Evolutionary conservation across 345 rosid species (phyloP).

Genomic region (Erysimum cheiranthoides): DNA sequence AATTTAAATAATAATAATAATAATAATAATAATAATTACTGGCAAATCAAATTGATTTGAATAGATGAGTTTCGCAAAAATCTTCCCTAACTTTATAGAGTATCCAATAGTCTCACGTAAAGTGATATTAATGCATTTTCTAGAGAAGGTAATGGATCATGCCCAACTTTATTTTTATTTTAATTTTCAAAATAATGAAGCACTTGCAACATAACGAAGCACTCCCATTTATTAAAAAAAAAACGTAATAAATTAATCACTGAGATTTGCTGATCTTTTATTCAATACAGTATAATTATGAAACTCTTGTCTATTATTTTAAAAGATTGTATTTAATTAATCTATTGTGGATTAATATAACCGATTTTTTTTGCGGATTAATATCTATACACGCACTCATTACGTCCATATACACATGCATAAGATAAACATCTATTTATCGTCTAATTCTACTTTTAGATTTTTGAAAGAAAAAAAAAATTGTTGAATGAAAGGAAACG

Average conservation of each 20-base stretch:
- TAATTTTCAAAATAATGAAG: not conserved
- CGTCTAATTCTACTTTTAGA: not conserved
- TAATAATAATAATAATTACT: not conserved
- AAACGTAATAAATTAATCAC: slow-evolving; percentile 13
- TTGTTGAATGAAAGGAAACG: not conserved
- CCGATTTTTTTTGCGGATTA: not conserved
- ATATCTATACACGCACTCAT: not conserved
- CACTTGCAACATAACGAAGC: slow-evolving; percentile 27
- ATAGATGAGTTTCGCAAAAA: slow-evolving; percentile 31
- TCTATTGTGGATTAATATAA: not conserved
- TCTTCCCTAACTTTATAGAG: slow-evolving; percentile 42
- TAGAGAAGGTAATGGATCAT: slow-evolving; percentile 36
- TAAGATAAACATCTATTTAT: not conserved
- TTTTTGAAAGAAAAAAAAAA: not conserved
- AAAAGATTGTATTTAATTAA: not conserved
- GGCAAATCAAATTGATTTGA: not conserved
- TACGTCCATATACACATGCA: not conserved
- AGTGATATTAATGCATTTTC: slow-evolving; percentile 31
- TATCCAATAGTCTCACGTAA: slow-evolving; percentile 18
- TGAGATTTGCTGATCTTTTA: not conserved
- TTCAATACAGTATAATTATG: not conserved
- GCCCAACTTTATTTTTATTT: slow-evolving; percentile 37
- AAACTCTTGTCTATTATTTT: not conserved
- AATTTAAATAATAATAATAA: not conserved
- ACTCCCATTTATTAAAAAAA: not conserved